phyloP scores from a whole-genome alignment of 2,329 filamentous ascomycete species.

The Pestalotiopsis sp. region DNA sequence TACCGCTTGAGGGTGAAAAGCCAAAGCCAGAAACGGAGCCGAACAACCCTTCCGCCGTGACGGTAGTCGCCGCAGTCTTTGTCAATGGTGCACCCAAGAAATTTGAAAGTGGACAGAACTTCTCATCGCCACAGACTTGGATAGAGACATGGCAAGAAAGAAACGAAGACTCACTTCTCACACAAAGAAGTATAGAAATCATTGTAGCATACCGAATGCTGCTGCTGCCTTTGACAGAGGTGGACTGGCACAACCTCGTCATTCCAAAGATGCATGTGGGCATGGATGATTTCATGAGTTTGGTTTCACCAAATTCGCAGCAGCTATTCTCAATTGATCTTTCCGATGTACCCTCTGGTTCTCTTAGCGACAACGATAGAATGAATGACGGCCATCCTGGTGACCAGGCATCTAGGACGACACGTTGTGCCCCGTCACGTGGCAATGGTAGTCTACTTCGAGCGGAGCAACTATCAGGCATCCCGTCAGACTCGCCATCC shows the following conservation, averaged over 20 bases:
- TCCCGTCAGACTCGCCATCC: background rate
- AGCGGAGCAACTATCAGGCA: background rate
- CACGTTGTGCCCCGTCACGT: background rate
- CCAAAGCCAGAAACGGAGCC: background rate
- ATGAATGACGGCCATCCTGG: no score
- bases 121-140: background rate
- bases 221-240: no score
- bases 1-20: background rate
- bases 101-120: background rate
- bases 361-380: no score
- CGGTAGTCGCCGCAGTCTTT: background rate
- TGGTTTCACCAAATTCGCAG: background rate
- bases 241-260: background rate
- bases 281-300: background rate
- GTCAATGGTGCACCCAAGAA: background rate
- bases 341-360: no score
- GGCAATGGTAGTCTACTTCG: background rate
- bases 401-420: background rate
- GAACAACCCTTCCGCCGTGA: background rate
- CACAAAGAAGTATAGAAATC: background rate
- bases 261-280: background rate
- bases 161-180: background rate
- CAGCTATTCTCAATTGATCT: background rate
- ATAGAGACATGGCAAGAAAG: no score
- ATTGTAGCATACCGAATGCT: background rate